phyloP scores from a whole-genome alignment of 805 yeast species.

The Jamesozyma jinghongensis region DNA sequence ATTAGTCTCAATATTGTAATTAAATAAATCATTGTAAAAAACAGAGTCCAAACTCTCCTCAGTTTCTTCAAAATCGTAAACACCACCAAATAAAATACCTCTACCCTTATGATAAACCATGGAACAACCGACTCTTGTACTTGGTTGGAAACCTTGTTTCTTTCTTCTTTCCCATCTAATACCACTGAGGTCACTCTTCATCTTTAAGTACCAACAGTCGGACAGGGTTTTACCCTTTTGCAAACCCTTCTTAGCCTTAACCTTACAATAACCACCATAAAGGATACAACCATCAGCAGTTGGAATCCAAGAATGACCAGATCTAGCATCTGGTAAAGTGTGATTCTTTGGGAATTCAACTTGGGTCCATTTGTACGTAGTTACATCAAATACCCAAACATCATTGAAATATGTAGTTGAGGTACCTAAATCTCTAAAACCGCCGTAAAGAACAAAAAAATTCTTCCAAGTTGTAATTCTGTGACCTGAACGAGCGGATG shows the following conservation, averaged over 20 bases:
- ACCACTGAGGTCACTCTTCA: constrained; percentile 68
- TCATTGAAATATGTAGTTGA: constrained; percentile 79
- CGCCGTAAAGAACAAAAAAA: constrained; percentile 77
- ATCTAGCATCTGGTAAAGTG: constrained; percentile 78
- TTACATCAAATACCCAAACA: constrained; percentile 86
- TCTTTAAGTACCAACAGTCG: constrained; percentile 80
- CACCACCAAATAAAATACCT: constrained; percentile 93
- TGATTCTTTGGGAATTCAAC: constrained; percentile 78
- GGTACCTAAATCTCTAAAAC: constrained; percentile 82
- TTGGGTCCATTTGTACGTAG: constrained; percentile 84
- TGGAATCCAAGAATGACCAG: constrained; percentile 85
- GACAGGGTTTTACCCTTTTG: constrained; percentile 84
- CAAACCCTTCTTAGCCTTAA: constrained; percentile 62
- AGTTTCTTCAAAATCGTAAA: constrained; percentile 88
- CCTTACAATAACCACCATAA: constrained; percentile 89
- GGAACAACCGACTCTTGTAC: constrained; percentile 91
- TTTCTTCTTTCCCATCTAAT: constrained; percentile 84
- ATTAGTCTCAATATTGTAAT: constrained; percentile 77
- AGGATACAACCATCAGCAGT: constrained; percentile 70
- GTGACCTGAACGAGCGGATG: constrained; percentile 87
- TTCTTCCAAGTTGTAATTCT: constrained; percentile 89
- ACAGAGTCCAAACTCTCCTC: constrained; percentile 83
- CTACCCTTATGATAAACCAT: constrained; percentile 76
- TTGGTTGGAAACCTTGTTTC: constrained; percentile 83
- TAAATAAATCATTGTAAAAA: constrained; percentile 70